phyloP scores from a whole-genome alignment of 768 basidiomycete genomes.

The Termitomyces sp. region DNA sequence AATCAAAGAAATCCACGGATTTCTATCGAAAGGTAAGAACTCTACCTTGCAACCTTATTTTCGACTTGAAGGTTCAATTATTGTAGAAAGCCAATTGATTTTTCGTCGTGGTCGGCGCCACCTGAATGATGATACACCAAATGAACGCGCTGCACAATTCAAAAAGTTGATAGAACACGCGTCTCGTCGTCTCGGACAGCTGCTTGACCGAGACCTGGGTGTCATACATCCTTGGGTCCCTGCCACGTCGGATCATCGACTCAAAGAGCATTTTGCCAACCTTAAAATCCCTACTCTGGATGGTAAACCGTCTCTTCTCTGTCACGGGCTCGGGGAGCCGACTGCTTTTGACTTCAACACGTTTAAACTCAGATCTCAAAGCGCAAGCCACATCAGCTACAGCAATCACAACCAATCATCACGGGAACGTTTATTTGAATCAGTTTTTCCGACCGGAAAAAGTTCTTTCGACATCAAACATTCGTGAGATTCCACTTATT shows the following conservation, averaged over 20 bases:
- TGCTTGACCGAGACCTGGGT: background rate
- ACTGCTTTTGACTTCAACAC: background rate
- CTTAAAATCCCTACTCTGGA: background rate
- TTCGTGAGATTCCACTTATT: background rate
- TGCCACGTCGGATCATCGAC: background rate
- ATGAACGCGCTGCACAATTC: background rate
- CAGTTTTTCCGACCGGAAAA: background rate
- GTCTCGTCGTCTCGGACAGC: background rate
- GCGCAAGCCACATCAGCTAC: no score
- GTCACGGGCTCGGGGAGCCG: background rate
- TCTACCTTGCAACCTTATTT: no score
- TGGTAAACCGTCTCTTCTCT: background rate
- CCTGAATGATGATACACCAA: background rate
- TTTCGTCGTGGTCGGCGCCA: no score
- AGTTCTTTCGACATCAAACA: background rate
- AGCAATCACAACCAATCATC: background rate
- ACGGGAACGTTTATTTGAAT: background rate
- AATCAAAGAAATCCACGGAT: background rate
- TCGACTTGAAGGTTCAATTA: no score
- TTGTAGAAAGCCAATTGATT: no score
- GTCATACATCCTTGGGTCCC: background rate
- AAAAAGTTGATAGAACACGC: background rate
- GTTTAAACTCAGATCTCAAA: no score
- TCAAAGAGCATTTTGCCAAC: background rate
- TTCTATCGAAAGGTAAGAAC: no score